Percentiles rank a stretch among this genome's conserved stretches.
These are phyloP conservation scores for Macroventuria anomochaeta DNA, from an alignment of 2,329 filamentous ascomycete species.

Conservation along the genomic window DNA sequence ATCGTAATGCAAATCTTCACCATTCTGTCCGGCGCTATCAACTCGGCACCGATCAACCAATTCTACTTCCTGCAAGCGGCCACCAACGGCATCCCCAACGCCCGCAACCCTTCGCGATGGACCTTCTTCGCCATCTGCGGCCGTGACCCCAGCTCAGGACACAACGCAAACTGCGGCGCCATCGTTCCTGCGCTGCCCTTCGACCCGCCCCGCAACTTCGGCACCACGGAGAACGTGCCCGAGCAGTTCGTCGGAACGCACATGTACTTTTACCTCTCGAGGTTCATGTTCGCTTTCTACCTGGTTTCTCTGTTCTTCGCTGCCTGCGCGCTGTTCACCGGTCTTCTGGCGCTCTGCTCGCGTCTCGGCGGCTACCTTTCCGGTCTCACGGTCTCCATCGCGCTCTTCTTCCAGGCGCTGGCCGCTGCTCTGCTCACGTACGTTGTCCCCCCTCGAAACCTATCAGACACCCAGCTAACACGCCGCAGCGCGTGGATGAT, in stretches of 20 bases:
- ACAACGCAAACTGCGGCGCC: conserved; percentile 67
- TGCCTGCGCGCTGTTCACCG: conserved; percentile 69
- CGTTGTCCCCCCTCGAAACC: conserved; percentile 41
- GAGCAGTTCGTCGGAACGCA: conserved; percentile 61
- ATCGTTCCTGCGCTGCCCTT: conserved; percentile 69
- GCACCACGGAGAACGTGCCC: conserved; percentile 61
- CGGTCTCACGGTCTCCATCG: conserved; percentile 62
- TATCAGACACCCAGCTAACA: conserved; percentile 13
- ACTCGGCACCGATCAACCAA: conserved; percentile 66
- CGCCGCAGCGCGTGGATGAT: conserved; percentile 68
- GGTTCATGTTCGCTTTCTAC: conserved; percentile 93
- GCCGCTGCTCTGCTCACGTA: conserved; percentile 79
- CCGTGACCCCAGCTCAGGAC: conserved; percentile 55
- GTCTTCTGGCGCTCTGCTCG: conserved; percentile 73
- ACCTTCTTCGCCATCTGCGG: conserved; percentile 88
- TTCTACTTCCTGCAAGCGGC: conserved; percentile 88
- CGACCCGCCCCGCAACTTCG: conserved; percentile 69
- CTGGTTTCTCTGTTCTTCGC: conserved; percentile 84
- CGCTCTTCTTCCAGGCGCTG: conserved; percentile 73
- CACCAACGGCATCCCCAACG: conserved; percentile 69
- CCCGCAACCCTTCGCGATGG: conserved; percentile 74
- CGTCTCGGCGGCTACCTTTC: conserved; percentile 73
- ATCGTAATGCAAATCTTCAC: conserved; percentile 71
- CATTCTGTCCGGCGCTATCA: conserved; percentile 65
- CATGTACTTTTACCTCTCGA: conserved; percentile 82